These are phyloP conservation scores for Lasiosphaeria hispida DNA, from an alignment of 495 filamentous ascomycete species.

Conservation along the genomic window DNA sequence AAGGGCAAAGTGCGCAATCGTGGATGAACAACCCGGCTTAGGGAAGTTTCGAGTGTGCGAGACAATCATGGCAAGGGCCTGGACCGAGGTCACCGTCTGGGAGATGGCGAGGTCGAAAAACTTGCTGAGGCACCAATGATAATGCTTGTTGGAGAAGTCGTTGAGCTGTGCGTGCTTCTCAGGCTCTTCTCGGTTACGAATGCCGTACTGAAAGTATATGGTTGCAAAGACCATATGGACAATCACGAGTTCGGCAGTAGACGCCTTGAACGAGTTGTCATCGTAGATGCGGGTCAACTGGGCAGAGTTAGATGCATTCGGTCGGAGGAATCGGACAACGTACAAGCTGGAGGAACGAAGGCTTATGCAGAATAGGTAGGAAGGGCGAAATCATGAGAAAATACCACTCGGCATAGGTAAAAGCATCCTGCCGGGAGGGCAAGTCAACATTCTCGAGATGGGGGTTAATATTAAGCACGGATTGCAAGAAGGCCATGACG, in stretches of 20 bases:
- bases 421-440: conserved; percentile 55
- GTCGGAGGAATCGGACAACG: conserved; percentile 19
- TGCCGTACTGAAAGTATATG: conserved; percentile 69
- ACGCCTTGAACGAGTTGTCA: conserved; percentile 57
- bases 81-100: conserved; percentile 61
- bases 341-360: conserved; percentile 65
- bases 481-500: conserved; percentile 62
- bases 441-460: conserved; percentile 53
- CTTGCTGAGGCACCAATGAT: conserved; percentile 67
- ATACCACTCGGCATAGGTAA: conserved; percentile 67
- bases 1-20: conserved; percentile 59
- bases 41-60: conserved; percentile 70
- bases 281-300: conserved; percentile 63
- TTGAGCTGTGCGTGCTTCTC: conserved; percentile 54
- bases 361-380: conserved; percentile 67
- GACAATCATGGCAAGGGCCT: conserved; percentile 68
- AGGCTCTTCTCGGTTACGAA: conserved; percentile 56
- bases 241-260: conserved; percentile 62
- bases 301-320: conserved; percentile 2
- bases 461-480: conserved; percentile 57
- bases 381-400: conserved; percentile 71
- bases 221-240: conserved; percentile 77
- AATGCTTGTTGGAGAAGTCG: conserved; percentile 66
- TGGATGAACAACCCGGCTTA: conserved; percentile 71
- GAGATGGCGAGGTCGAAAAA: conserved; percentile 59